phyloP scores from a whole-genome alignment of 2,329 filamentous ascomycete species.

The Ceratocystiopsis sp. region DNA sequence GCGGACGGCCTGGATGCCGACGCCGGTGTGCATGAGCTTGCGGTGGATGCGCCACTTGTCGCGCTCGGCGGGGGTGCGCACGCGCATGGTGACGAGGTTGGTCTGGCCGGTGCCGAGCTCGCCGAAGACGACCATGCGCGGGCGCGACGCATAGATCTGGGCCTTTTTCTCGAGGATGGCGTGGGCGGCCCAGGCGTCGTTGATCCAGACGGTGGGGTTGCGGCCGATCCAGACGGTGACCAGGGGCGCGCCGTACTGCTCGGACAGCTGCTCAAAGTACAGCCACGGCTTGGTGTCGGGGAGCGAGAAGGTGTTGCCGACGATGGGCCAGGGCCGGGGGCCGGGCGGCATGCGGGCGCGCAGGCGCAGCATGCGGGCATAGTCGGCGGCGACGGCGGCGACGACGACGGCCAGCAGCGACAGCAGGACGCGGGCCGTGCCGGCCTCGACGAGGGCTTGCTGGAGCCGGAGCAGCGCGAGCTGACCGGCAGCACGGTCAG shows the following conservation, averaged over 20 bases:
- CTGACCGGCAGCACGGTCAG: conserved; percentile 8
- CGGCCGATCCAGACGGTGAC: conserved; percentile 41
- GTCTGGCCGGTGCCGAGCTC: conserved; percentile 27
- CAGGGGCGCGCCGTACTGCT: conserved; percentile 28
- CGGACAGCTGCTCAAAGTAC: conserved; percentile 36
- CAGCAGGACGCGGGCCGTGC: conserved; percentile 8
- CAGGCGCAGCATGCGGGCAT: conserved; percentile 30
- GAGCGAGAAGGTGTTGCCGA: conserved; percentile 38
- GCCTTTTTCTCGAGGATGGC: conserved; percentile 38
- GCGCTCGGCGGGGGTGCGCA: conserved; percentile 20
- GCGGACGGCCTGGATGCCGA: conserved; percentile 36
- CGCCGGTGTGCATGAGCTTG: conserved; percentile 33
- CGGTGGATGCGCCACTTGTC: conserved; percentile 27
- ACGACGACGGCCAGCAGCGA: conserved; percentile 11
- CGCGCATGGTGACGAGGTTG: conserved; percentile 27
- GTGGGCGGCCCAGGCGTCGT: conserved; percentile 30
- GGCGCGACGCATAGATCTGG: conserved; percentile 31
- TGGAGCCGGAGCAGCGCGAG: conserved; percentile 12
- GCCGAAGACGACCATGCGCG: conserved; percentile 29
- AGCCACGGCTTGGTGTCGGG: conserved; percentile 40
- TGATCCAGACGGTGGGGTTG: conserved; percentile 29
- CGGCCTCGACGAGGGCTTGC: conserved; percentile 8
- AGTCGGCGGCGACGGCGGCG: conserved; percentile 21
- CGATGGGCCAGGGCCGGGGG: conserved; percentile 33
- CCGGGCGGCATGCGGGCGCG: conserved; percentile 35